A percentile compares a stretch with the other conserved stretches of the same genome.
Evolutionary conservation across 2,329 filamentous ascomycete species (phyloP).

Genomic region (Alternaria arborescens): DNA sequence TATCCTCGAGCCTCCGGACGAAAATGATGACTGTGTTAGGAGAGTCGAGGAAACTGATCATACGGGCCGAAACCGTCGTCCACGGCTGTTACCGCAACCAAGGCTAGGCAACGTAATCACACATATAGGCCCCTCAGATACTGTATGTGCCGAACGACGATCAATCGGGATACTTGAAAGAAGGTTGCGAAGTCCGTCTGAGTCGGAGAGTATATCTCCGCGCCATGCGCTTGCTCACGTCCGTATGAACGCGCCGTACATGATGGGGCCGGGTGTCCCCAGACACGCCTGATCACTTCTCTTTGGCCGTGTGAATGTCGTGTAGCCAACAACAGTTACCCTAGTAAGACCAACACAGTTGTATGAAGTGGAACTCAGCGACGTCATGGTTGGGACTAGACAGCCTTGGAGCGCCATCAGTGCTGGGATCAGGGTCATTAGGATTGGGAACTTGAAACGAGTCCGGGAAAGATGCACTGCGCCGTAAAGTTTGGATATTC

Average conservation of each 20-base stretch:
- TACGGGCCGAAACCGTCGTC: background rate
- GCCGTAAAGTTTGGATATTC: background rate
- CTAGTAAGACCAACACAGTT: constrained; percentile 1
- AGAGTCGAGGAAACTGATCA: background rate
- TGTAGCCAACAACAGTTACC: constrained; percentile 1
- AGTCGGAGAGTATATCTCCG: background rate
- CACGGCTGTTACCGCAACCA: background rate
- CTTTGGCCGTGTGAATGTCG: background rate
- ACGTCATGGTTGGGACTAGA: background rate
- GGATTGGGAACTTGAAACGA: constrained; percentile 2
- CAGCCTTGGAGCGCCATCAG: background rate
- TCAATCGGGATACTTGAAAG: background rate
- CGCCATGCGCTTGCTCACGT: background rate
- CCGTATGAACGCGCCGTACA: background rate
- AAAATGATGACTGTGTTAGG: background rate
- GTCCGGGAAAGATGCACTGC: background rate
- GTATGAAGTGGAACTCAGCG: background rate
- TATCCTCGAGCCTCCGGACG: background rate
- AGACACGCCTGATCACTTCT: background rate
- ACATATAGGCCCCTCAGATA: background rate
- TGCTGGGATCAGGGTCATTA: background rate
- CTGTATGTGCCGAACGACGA: background rate
- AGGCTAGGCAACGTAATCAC: background rate
- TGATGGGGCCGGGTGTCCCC: background rate
- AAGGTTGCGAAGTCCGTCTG: background rate